A percentile compares a stretch with the other conserved stretches of the same genome.
phyloP scores from a whole-genome alignment of 1,284 basidiomycete species.

The Sphaerobolus stellatus region DNA sequence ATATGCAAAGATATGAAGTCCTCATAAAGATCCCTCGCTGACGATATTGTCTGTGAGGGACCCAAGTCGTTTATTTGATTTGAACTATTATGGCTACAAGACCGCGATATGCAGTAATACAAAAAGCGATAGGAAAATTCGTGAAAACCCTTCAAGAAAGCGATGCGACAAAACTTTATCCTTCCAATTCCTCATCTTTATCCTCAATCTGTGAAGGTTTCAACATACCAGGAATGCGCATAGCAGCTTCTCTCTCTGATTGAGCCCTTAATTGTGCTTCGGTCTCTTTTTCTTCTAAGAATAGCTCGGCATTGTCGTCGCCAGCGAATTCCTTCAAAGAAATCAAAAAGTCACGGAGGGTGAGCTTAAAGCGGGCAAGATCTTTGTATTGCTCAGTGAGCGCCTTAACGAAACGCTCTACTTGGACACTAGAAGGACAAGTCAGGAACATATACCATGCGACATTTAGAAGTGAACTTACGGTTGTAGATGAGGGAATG shows the following conservation, averaged over 20 bases:
- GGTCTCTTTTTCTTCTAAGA: conserved; percentile 58
- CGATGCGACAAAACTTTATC: neutral
- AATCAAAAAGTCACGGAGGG: conserved; percentile 44
- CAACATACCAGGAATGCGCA: conserved; percentile 57
- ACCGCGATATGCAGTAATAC: conserved; percentile 12
- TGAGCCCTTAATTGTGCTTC: conserved; percentile 46
- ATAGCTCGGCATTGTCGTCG: conserved; percentile 52
- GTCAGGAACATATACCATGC: conserved; percentile 10
- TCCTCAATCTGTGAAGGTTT: conserved; percentile 50
- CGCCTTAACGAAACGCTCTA: conserved; percentile 47
- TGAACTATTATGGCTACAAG: conserved; percentile 13
- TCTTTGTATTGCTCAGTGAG: conserved; percentile 54
- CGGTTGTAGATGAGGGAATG: conserved; percentile 50
- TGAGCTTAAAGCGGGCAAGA: conserved; percentile 54
- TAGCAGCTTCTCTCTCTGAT: conserved; percentile 51
- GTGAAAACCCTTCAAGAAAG: conserved; percentile 11
- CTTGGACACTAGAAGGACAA: conserved; percentile 33
- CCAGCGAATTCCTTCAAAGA: conserved; percentile 52
- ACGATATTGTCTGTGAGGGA: too few species aligned
- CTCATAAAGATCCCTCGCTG: too few species aligned
- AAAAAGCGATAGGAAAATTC: conserved; percentile 4
- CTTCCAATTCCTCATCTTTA: conserved; percentile 36
- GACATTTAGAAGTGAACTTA: conserved; percentile 20
- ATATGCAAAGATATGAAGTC: too few species aligned
- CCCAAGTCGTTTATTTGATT: too few species aligned